Evolutionary conservation across 495 filamentous ascomycete species (phyloP).

Genomic region (Rhizodiscina lignyota): DNA sequence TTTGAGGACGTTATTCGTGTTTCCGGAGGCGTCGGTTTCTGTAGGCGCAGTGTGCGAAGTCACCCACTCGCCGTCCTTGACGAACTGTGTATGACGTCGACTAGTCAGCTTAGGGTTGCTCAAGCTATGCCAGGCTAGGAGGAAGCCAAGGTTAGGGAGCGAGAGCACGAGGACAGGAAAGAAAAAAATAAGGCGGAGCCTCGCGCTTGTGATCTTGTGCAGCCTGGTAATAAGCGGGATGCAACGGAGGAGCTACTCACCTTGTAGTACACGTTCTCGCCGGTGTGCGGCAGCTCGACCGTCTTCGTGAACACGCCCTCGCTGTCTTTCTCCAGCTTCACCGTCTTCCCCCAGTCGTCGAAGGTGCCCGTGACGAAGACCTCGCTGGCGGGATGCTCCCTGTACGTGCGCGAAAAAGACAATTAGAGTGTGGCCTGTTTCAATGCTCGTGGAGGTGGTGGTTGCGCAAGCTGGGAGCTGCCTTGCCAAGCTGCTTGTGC

Average conservation of each 20-base stretch:
- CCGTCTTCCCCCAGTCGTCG: conserved; percentile 78
- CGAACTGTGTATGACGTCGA: conserved; percentile 65
- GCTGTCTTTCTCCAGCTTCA: conserved; percentile 56
- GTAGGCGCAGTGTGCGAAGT: conserved; percentile 61
- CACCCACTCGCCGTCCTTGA: conserved; percentile 79
- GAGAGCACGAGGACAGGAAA: no score
- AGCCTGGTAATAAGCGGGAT: no score
- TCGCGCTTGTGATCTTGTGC: no score
- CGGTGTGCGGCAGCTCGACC: conserved; percentile 45
- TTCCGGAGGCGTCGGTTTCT: conserved; percentile 60
- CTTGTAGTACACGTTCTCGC: conserved; percentile 46
- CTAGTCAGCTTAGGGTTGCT: no score
- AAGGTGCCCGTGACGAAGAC: conserved; percentile 94
- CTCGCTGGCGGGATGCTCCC: conserved; percentile 61
- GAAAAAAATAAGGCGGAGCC: no score
- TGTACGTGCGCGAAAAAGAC: conserved; percentile 1
- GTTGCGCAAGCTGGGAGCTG: no score
- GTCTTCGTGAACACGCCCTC: conserved; percentile 55
- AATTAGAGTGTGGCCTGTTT: conserved; percentile 1
- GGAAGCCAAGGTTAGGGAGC: no score
- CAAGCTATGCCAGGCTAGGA: conserved; percentile 1
- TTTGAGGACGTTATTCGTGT: conserved; percentile 77
- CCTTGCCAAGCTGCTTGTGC: no score
- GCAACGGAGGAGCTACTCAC: conserved; percentile 7
- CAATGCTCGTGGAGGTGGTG: no score